Percentiles rank a stretch among this genome's conserved stretches.
Conservation (phyloP, 2,329 filamentous ascomycete genomes). For the Verticillium nonalfalfae region DNA sequence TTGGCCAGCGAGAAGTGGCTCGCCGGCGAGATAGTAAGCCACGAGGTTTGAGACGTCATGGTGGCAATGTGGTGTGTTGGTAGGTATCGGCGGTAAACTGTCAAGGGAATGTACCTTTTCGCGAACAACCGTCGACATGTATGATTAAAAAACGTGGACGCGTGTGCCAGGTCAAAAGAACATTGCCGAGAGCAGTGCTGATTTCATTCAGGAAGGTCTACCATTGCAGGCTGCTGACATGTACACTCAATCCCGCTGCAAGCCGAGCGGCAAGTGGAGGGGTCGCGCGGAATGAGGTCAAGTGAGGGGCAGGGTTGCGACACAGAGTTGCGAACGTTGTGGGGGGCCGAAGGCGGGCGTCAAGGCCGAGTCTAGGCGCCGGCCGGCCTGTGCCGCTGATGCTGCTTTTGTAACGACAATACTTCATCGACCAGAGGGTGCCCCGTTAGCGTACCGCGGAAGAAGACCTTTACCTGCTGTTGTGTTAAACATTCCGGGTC, state of each 20-base stretch:
- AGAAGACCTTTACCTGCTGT: not conserved
- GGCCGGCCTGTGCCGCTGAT: not conserved
- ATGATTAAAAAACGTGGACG: not conserved
- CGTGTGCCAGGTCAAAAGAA: not conserved
- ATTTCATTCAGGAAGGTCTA: not conserved
- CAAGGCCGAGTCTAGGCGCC: not conserved
- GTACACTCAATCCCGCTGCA: conserved; percentile 13
- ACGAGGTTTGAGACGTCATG: conserved; percentile 13
- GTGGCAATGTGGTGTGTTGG: not conserved
- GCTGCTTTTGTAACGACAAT: no score
- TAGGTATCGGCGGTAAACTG: not conserved
- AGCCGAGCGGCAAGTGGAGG: conserved; percentile 11
- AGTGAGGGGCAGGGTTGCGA: not conserved
- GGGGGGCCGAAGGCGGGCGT: not conserved
- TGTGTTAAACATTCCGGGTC: no score
- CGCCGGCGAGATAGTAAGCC: conserved; percentile 24
- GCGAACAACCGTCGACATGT: not conserved
- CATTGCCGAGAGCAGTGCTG: not conserved
- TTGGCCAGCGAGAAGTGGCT: conserved; percentile 67
- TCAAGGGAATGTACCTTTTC: not conserved
- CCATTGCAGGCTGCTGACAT: not conserved
- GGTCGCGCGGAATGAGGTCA: not conserved
- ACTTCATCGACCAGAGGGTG: no score
- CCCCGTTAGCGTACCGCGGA: not conserved
- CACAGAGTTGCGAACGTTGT: not conserved